Evolutionary conservation across 495 filamentous ascomycete species (phyloP), one percentile per base, ranked within the genome.

Genomic region (Penicillium simplicissimum): DNA sequence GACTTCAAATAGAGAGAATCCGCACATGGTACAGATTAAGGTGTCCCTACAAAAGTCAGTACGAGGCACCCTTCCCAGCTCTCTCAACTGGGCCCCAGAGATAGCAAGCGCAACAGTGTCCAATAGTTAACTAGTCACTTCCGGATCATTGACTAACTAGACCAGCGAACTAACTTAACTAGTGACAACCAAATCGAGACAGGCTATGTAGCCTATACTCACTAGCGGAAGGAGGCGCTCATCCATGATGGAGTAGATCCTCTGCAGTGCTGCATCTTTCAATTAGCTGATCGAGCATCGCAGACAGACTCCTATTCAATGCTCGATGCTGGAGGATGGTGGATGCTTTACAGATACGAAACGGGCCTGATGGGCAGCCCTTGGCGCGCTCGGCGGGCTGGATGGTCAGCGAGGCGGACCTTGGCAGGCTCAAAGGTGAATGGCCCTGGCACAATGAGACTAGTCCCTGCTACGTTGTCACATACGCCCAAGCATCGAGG

Each of bases 341-440:
- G 8, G 40, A 19, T 42, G n/a, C 40, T 19, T 42, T 8, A 17
- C 40, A 42, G 40, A 42, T 42, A 9, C 42, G 42, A 8, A 45
- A 8, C 17, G 42, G 42, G 42, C 17, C 8, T 62, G 62, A 65
- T 58, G 40, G 62, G 62, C 55, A 35, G 36, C 11, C 60, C 63
- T 66, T 68, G 62, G 65, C 63, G 40, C 14, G 33, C 68, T 70
- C 66, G 68, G 68, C 68, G 53, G 61, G 21, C 43, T 36, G 48
- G 49, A 53, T 43, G 34, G 31, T 57, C 23, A 38, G 38, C 55
- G 13, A n/a, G 56, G 62, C 45, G 23, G n/a, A 21, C 7, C 54
- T 65, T 65, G 42, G 42, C 19, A 45, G 64, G 52, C 53, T 58
- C 33, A 54, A 56, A 19, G 21, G 28, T 40, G 23, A 21, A 43